These are phyloP conservation scores for Rhynchospora pubera DNA, from an alignment of 176 grass and related monocot species.

Conservation along the genomic window DNA sequence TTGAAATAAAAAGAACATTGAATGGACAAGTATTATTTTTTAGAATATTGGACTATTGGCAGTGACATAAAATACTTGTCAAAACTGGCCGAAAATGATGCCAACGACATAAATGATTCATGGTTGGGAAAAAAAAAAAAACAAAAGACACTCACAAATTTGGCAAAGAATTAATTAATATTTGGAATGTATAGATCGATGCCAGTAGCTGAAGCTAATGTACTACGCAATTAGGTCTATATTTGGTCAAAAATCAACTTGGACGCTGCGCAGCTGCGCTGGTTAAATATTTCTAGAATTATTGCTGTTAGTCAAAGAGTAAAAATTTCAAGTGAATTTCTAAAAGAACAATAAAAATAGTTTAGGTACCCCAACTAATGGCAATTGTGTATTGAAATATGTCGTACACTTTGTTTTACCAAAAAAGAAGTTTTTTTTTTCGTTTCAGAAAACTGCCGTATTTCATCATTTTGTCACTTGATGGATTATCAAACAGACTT, in stretches of 20 bases:
- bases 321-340: not conserved
- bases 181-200: not conserved
- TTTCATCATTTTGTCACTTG: too few relatives aligned
- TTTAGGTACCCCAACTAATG: not conserved
- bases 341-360: not conserved
- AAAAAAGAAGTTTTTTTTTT: too few relatives aligned
- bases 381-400: too few relatives aligned
- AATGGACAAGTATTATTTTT: too few relatives aligned
- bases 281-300: not conserved
- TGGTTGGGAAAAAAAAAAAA: too few relatives aligned
- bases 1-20: too few relatives aligned
- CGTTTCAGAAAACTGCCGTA: not conserved
- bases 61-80: too few relatives aligned
- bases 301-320: not conserved
- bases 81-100: too few relatives aligned
- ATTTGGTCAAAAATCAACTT: not conserved
- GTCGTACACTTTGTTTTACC: too few relatives aligned
- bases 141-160: not conserved
- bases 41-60: too few relatives aligned
- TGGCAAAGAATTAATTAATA: not conserved
- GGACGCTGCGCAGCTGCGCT: not conserved
- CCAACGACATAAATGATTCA: too few relatives aligned
- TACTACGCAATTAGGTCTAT: not conserved
- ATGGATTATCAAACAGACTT: too few relatives aligned
- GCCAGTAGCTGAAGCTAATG: not conserved